Evolutionary conservation across 1,139 yeast species (phyloP).

Genomic region (Kurtzmaniella natalensis): DNA sequence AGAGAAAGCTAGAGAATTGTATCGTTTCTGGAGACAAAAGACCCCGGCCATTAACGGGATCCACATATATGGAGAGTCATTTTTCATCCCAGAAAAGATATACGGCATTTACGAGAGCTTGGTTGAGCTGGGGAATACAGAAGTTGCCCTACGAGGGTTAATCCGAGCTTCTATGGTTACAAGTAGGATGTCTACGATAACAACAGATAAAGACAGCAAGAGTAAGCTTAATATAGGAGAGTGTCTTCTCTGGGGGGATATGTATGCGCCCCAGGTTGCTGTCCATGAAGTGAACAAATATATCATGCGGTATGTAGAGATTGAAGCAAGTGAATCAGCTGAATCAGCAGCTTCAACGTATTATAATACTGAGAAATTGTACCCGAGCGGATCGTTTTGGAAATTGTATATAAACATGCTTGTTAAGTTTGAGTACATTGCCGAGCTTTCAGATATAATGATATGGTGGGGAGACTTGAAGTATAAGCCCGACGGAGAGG

Average conservation of each 20-base stretch:
- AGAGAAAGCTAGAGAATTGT: background rate
- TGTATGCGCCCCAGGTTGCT: conserved; percentile 59
- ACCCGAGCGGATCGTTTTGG: conserved; percentile 49
- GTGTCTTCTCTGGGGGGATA: conserved; percentile 39
- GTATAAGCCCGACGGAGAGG: conserved; percentile 38
- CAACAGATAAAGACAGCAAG: too few relatives aligned
- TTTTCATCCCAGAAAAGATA: conserved; percentile 29
- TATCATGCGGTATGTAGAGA: conserved; percentile 26
- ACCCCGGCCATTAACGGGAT: conserved; percentile 27
- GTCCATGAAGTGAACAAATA: conserved; percentile 49
- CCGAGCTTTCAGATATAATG: conserved; percentile 49
- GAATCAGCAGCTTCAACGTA: too few relatives aligned
- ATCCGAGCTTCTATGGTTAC: conserved; percentile 31
- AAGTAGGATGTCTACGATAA: too few relatives aligned
- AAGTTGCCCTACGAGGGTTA: conserved; percentile 39
- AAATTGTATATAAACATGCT: conserved; percentile 48
- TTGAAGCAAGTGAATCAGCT: too few relatives aligned
- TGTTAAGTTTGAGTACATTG: conserved; percentile 41
- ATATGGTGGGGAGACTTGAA: conserved; percentile 57
- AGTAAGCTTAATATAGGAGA: conserved; percentile 13
- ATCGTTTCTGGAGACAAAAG: conserved; percentile 9
- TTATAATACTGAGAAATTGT: conserved; percentile 16
- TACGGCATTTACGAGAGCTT: conserved; percentile 30
- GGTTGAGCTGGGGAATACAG: conserved; percentile 26
- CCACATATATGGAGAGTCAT: conserved; percentile 45